Conservation (phyloP, 129 eudicot species). For the Helianthus annuus region HanXRQr2.0-SUNRISE NC_035443.2:66765617-66766116, state of each 20-base stretch:
- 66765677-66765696: too few species aligned
- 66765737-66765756: too few species aligned
- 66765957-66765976: constrained; percentile 9
- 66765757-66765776: too few species aligned
- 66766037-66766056: constrained; percentile 25
- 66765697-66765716: too few species aligned
- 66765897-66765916: constrained; percentile 5
- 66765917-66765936: neutral
- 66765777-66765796: neutral
- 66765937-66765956: constrained; percentile 23
- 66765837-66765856: neutral
- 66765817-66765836: neutral
- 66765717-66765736: too few species aligned
- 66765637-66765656: too few species aligned
- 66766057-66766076: constrained; percentile 30
- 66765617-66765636: too few species aligned
- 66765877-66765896: neutral
- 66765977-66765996: constrained; percentile 1
- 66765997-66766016: constrained; percentile 39
- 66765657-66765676: too few species aligned
- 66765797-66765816: neutral
- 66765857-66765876: neutral
- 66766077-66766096: constrained; percentile 44
- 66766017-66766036: constrained; percentile 51
- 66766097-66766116: constrained; percentile 26